These are phyloP conservation scores for Cryoendolithus antarcticus DNA, from an alignment of 2,329 filamentous ascomycete species.

Conservation along the genomic window DNA sequence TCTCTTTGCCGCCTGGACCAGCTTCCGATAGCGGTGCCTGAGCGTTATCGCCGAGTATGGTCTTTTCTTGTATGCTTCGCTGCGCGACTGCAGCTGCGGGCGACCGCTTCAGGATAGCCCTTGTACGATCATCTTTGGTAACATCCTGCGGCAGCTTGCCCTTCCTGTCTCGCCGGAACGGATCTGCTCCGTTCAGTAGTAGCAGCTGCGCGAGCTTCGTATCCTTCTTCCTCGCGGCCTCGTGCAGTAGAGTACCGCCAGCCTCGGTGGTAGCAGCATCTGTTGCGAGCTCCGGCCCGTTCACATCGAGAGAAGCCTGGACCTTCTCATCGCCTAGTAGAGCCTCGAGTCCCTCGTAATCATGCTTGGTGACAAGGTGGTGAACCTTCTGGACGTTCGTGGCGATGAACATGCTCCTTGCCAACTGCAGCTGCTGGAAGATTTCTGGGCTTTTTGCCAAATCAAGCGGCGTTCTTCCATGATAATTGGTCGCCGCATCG, in stretches of 20 bases:
- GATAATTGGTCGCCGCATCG: conserved; percentile 73
- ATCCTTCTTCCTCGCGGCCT: conserved; percentile 81
- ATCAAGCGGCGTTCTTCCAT: conserved; percentile 76
- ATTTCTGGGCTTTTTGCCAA: conserved; percentile 86
- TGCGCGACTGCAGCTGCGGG: conserved; percentile 90
- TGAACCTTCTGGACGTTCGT: conserved; percentile 76
- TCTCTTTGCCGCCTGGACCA: conserved; percentile 63
- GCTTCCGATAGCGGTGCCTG: conserved; percentile 32
- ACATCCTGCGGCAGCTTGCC: conserved; percentile 93
- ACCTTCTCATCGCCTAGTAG: conserved; percentile 75
- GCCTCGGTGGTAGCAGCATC: conserved; percentile 64
- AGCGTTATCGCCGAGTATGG: conserved; percentile 65
- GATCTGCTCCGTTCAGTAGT: conserved; percentile 86
- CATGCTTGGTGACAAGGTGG: conserved; percentile 55
- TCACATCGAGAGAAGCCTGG: conserved; percentile 80
- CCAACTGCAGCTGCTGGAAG: conserved; percentile 85
- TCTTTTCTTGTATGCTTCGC: conserved; percentile 91
- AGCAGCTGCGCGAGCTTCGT: conserved; percentile 79
- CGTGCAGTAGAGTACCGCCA: conserved; percentile 87
- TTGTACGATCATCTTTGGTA: conserved; percentile 84
- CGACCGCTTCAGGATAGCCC: conserved; percentile 81
- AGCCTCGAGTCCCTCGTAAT: conserved; percentile 67
- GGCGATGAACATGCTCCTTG: conserved; percentile 81
- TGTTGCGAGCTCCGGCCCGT: conserved; percentile 76
- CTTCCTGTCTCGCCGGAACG: conserved; percentile 86